These are phyloP conservation scores for Cucurbita pepo DNA, from an alignment of 306 rosid species.

Conservation along the genomic window DNA sequence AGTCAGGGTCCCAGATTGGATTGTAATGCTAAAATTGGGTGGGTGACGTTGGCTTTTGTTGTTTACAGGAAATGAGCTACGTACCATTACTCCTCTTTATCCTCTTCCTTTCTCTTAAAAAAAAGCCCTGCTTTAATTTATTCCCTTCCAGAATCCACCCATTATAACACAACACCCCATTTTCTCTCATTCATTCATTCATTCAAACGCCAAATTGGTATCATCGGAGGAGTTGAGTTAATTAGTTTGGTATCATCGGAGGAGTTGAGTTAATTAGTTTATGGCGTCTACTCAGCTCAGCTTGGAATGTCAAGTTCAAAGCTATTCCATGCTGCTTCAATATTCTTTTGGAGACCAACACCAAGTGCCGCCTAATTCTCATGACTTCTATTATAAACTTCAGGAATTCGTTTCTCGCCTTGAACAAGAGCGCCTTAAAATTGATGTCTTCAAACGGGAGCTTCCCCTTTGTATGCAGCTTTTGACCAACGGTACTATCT, in stretches of 20 bases:
- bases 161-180: no score
- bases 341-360: slow-evolving; percentile 33
- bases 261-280: not conserved
- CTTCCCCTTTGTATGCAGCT: slow-evolving; percentile 99
- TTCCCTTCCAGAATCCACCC: slow-evolving; percentile 42
- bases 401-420: slow-evolving; percentile 71
- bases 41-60: slow-evolving; percentile 26
- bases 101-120: not conserved
- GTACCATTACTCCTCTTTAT: slow-evolving; percentile 41
- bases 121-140: slow-evolving; percentile 25
- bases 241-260: not conserved
- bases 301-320: slow-evolving; percentile 66
- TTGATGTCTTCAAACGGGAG: slow-evolving; percentile 94
- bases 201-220: slow-evolving; percentile 35
- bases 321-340: slow-evolving; percentile 70
- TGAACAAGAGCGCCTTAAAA: slow-evolving; percentile 89
- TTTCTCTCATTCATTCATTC: no score
- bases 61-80: slow-evolving; percentile 42
- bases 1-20: not conserved
- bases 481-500: slow-evolving; percentile 57
- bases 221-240: no score
- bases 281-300: slow-evolving; percentile 86
- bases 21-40: not conserved
- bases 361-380: not conserved
- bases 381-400: slow-evolving; percentile 48